Percentiles rank a stretch among this genome's conserved stretches.
Conservation (phyloP, 2,329 filamentous ascomycete species). For the Scleromitrula shiraiana region DNA sequence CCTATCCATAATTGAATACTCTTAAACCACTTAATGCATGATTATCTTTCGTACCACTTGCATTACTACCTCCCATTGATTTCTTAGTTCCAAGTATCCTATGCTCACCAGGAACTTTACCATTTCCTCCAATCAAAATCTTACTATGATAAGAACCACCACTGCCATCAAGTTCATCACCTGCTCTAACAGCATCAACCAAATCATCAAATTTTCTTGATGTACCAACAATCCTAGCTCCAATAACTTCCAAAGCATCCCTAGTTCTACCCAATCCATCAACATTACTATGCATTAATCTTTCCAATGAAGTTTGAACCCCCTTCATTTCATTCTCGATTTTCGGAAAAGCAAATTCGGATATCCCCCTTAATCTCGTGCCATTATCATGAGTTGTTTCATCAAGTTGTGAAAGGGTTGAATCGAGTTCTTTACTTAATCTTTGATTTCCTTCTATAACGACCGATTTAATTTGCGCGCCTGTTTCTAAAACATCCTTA, state of each 20-base stretch:
- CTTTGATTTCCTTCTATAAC: conserved; percentile 13
- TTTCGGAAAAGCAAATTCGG: conserved; percentile 17
- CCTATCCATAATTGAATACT: not conserved
- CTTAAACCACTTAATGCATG: conserved; percentile 2
- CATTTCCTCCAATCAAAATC: conserved; percentile 4
- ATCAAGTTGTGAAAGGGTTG: conserved; percentile 13
- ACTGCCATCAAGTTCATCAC: conserved; percentile 9
- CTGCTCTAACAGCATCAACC: conserved; percentile 14
- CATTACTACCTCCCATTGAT: conserved; percentile 14
- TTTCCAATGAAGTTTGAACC: conserved; percentile 4
- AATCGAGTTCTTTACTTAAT: conserved; percentile 9
- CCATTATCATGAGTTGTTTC: conserved; percentile 16
- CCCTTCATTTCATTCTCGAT: conserved; percentile 14
- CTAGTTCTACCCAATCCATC: conserved; percentile 7
- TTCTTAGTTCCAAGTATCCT: conserved; percentile 9
- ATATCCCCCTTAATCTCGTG: conserved; percentile 15
- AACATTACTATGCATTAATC: conserved; percentile 4
- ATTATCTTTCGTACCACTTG: conserved; percentile 13
- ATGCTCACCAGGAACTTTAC: conserved; percentile 8
- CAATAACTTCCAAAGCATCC: conserved; percentile 18
- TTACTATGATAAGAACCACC: conserved; percentile 4
- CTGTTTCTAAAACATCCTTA: conserved; percentile 18
- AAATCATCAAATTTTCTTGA: conserved; percentile 20
- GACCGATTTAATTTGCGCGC: conserved; percentile 17
- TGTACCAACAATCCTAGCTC: conserved; percentile 16